phyloP scores from a whole-genome alignment of 1,284 basidiomycete species.

The Sanguinoderma infundibulare region DNA sequence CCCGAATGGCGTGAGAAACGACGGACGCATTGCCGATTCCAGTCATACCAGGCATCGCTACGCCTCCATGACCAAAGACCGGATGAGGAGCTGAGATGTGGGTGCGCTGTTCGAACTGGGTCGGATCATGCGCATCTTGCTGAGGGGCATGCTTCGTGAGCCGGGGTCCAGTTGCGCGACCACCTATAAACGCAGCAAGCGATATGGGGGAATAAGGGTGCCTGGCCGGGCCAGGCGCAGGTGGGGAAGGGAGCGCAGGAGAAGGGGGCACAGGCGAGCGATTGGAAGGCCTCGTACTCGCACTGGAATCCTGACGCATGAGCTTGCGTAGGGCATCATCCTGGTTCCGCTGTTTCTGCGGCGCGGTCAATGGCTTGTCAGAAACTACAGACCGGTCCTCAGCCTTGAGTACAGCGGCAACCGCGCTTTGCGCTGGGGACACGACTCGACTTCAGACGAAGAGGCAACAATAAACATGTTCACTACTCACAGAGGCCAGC shows the following conservation, averaged over 20 bases:
- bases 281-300: slow-evolving; percentile 13
- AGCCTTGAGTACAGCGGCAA: slow-evolving; percentile 28
- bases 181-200: slow-evolving; percentile 79
- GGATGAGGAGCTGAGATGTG: slow-evolving; percentile 63
- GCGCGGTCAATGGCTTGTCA: slow-evolving; percentile 35
- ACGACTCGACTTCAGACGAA: background rate
- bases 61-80: slow-evolving; percentile 70
- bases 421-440: slow-evolving; percentile 28
- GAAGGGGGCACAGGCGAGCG: slow-evolving; percentile 13
- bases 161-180: slow-evolving; percentile 69
- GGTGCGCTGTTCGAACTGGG: slow-evolving; percentile 66
- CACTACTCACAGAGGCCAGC: slow-evolving; percentile 49
- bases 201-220: slow-evolving; percentile 54
- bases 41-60: slow-evolving; percentile 74
- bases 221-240: slow-evolving; percentile 23
- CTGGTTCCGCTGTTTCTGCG: slow-evolving; percentile 47
- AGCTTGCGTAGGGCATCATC: slow-evolving; percentile 52
- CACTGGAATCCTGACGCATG: slow-evolving; percentile 29
- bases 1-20: slow-evolving; percentile 24
- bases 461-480: background rate
- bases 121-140: slow-evolving; percentile 64
- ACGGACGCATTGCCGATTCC: slow-evolving; percentile 33
- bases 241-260: slow-evolving; percentile 1
- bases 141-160: slow-evolving; percentile 75
- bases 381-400: slow-evolving; percentile 25